A percentile compares a stretch with the other conserved stretches of the same genome.
These are phyloP conservation scores for Blastocladiella emersonii DNA, from an alignment of 371 early-diverging fungal species.

Conservation along the genomic window DNA sequence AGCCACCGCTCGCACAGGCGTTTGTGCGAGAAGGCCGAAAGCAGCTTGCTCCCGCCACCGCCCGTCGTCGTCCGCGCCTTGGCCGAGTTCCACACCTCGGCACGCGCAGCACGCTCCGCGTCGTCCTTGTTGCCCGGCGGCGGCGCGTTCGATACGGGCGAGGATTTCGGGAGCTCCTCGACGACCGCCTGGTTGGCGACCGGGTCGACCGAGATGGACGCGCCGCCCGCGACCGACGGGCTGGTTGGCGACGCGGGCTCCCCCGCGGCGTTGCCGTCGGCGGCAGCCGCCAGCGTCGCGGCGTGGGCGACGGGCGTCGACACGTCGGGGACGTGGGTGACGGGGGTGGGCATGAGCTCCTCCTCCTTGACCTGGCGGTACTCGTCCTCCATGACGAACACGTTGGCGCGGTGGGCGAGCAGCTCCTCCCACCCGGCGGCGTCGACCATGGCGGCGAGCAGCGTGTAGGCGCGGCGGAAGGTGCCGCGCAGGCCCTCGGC, in stretches of 20 bases:
- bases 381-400: slow-evolving; percentile 97
- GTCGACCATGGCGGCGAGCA: slow-evolving; percentile 60
- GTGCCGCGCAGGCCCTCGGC: slow-evolving; percentile 82
- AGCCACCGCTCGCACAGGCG: slow-evolving; percentile 96
- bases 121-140: slow-evolving; percentile 14
- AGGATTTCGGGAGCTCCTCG: not conserved
- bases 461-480: slow-evolving; percentile 68
- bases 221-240: not conserved
- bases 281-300: too few species aligned
- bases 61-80: not conserved
- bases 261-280: slow-evolving; percentile 5
- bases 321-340: not conserved
- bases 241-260: not conserved
- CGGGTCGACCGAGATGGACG: not conserved
- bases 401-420: slow-evolving; percentile 60
- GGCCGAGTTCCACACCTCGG: slow-evolving; percentile 5
- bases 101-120: slow-evolving; percentile 17
- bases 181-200: not conserved
- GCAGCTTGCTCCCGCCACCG: not conserved
- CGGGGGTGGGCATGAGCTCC: slow-evolving; percentile 13
- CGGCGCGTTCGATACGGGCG: not conserved
- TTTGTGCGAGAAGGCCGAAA: slow-evolving; percentile 62
- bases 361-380: slow-evolving; percentile 65
- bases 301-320: not conserved
- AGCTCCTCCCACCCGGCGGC: slow-evolving; percentile 92